Percentiles rank a stretch among this genome's conserved stretches.
Evolutionary conservation across 805 yeast genomes (phyloP).

Genomic region (Yarrowia hollandica): DNA sequence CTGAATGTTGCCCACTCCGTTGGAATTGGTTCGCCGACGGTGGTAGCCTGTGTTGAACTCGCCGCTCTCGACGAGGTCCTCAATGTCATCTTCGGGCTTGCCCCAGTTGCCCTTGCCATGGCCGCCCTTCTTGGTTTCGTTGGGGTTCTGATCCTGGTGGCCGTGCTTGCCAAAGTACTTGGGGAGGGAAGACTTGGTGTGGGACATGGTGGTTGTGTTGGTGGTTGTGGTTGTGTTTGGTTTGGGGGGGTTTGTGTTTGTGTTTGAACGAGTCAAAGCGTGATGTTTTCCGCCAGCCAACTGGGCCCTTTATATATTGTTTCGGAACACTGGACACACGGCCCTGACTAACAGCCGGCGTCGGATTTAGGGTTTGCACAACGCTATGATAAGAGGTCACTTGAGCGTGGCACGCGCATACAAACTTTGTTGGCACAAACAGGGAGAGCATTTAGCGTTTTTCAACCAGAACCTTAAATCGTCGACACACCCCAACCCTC

Average conservation of each 20-base stretch:
- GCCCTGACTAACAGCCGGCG: neutral
- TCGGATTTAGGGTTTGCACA: neutral
- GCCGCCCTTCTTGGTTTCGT: constrained; percentile 77
- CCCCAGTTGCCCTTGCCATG: constrained; percentile 93
- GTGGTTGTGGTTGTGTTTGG: neutral
- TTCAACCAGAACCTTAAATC: too few relatives aligned
- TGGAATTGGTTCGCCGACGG: constrained; percentile 44
- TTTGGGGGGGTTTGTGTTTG: neutral
- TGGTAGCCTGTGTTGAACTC: constrained; percentile 47
- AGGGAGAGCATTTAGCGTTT: neutral
- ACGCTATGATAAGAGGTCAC: constrained; percentile 28
- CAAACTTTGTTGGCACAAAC: neutral
- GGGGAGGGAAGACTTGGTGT: constrained; percentile 41
- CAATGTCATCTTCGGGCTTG: constrained; percentile 62
- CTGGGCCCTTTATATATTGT: neutral
- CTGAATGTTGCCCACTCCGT: constrained; percentile 18
- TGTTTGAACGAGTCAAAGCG: constrained; percentile 21
- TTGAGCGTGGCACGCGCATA: constrained; percentile 30
- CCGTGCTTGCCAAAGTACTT: constrained; percentile 82
- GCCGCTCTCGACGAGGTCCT: constrained; percentile 60
- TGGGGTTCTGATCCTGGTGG: constrained; percentile 65
- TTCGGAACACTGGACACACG: neutral
- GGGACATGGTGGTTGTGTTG: neutral
- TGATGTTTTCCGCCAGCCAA: neutral
- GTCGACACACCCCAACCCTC: too few relatives aligned